Base-by-base conservation (phyloP, 345 rosid species). In the Euphorbia pulcherrima region DNA sequence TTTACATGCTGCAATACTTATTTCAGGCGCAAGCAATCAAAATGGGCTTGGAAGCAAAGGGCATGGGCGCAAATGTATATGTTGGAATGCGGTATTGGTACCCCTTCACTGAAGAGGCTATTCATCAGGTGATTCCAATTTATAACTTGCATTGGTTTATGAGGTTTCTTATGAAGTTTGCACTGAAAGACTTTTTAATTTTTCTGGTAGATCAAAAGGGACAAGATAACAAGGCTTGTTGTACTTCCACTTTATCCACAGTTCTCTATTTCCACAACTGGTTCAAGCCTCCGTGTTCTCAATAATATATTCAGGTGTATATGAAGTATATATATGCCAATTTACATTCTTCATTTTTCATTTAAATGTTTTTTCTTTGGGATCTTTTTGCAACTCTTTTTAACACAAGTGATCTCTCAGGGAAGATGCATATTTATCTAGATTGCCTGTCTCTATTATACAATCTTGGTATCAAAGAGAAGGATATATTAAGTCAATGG, bases 181-280 rank as follows among this genome's bases (percentile, higher is more conserved):
- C 28, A 23, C 13, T 11, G 13, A 20, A n/a, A 0, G 3, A 26
- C 4, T 20, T n/a, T 0, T 30, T 72, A 28, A 21, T 74, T 76
- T 6, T 29, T 73, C 54, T 24, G 39, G 68, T 82, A 91, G 96
- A 89, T 94, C 40, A 91, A 85, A 83, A 80, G 68, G 75, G 99
- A 94, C 69, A 74, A 69, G 67, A 88, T 91, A 64, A 85, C 96
- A 46, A 89, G 80, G 78, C 99, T 91, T 66, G 96, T 94, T 64
- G 88, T 94, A 70, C 89, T 94, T 67, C 99, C 99, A 2, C 83
- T 94, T n/a, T 94, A 91, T 79, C 99, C 99, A 35, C 99, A 91
- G 70, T 89, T 83, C 64, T 91, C 97, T 55, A 94, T 94, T 69
- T 89, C 99, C 33, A 91, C 99, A 35, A 91, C 96, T 27, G 97